Evolutionary conservation across 345 rosid genomes (phyloP), one percentile per base, ranked within the genome.

Genomic region (Camelina sativa): DNA sequence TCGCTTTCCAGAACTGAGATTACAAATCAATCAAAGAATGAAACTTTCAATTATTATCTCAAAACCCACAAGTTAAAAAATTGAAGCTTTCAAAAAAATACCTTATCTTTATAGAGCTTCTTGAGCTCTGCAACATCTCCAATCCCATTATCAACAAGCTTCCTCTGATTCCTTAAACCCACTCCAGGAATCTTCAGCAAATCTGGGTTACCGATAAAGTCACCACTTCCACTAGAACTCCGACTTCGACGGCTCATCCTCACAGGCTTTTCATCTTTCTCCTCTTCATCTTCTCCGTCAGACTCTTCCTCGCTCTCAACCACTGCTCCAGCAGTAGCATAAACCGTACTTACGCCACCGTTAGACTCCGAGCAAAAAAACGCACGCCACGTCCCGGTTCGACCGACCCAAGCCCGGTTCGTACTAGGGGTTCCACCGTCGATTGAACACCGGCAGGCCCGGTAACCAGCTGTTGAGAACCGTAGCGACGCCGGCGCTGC

Each of bases 171-270:
- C 80, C 96, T 89, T 1, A 91, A 90, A 11, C 99, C 99, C 4
- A 95, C 94, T 7, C 99, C 99, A 0, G 99, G 99, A 76, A 95
- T 92, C 15, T 88, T 83, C 80, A 95, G 80, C 90, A 95, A 84
- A 85, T 92, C 98, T 25, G 87, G 90, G 60, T 83, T 90, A 50
- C 84, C 85, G 12, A 58, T 71, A 47, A 82, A 69, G 10, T 84
- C 91, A 56, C 79, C 83, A 37, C 22, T 65, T 57, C 79, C 72
- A 50, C 69, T 72, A 0, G 84, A 71, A 30, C 82, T 84, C 77
- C 82, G 86, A 70, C 69, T 89, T 73, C 87, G 78, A 47, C 92
- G 86, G 74, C 51, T 80, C 50, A 89, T 11, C 84, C 86, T 91
- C 65, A 65, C 78, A 11, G 76, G 78, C 65, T 82, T 82, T 55